Percentiles rank a stretch among this genome's conserved stretches.
These are phyloP conservation scores for Aspergillus homomorphus DNA, from an alignment of 495 filamentous ascomycete genomes.

Conservation along the genomic window DNA sequence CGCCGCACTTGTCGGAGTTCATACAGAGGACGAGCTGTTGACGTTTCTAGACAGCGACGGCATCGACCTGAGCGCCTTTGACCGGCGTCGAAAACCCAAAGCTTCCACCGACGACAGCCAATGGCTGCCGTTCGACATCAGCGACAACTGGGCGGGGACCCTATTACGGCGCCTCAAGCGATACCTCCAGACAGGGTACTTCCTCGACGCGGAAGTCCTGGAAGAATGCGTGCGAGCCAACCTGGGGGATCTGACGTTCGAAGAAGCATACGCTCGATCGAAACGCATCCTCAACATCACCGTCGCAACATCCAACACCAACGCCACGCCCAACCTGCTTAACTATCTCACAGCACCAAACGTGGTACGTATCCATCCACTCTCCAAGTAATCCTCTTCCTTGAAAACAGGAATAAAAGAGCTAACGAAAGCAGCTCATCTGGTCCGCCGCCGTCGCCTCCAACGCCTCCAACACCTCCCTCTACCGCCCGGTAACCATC, in stretches of 20 bases:
- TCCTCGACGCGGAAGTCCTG: conserved; percentile 76
- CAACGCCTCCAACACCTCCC: conserved; percentile 68
- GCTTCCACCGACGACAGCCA: conserved; percentile 14
- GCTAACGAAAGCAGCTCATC: conserved; percentile 56
- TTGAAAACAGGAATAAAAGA: too few relatives aligned
- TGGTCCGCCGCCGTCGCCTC: conserved; percentile 94
- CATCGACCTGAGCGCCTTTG: conserved; percentile 82
- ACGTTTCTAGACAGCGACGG: conserved; percentile 70
- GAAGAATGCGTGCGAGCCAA: conserved; percentile 84
- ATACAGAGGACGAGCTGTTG: conserved; percentile 82
- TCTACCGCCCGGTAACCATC: conserved; percentile 67
- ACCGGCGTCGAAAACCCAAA: conserved; percentile 29
- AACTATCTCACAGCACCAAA: conserved; percentile 96
- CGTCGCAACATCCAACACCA: conserved; percentile 67
- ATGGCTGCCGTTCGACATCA: conserved; percentile 18
- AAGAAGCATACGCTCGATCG: conserved; percentile 85
- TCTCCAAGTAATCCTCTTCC: background rate
- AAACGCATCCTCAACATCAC: conserved; percentile 92
- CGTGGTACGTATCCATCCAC: conserved; percentile 58
- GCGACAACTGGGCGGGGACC: conserved; percentile 51
- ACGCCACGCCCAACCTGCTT: conserved; percentile 78
- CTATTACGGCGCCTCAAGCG: conserved; percentile 58
- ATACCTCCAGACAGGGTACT: conserved; percentile 72
- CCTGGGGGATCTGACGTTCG: conserved; percentile 87
- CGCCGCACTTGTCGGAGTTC: conserved; percentile 83